Percentiles rank a stretch among this genome's conserved stretches.
Conservation (phyloP, 176 grass and related monocot species). For the Hordeum vulgare region MorexV3_pseudomolecules_assembly NC_058524.1:57187436-57187935, state of each 20-base stretch:
- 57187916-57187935: neutral
- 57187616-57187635: neutral
- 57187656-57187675: conserved; percentile 24
- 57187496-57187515: neutral
- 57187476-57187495: neutral
- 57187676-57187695: conserved; percentile 9
- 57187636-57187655: neutral
- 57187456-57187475: conserved; percentile 37
- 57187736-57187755: neutral
- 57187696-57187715: conserved; percentile 14
- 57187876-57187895: neutral
- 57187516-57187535: neutral
- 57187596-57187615: neutral
- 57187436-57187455: conserved; percentile 39
- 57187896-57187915: conserved; percentile 1
- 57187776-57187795: neutral
- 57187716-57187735: neutral
- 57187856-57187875: neutral
- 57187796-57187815: neutral
- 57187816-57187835: conserved; percentile 32
- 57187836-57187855: neutral
- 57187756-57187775: conserved; percentile 28
- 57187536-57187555: neutral
- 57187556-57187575: neutral
- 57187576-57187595: neutral